Evolutionary conservation across 2,329 filamentous ascomycete species (phyloP).

Genomic region (Penicillium sp.): DNA sequence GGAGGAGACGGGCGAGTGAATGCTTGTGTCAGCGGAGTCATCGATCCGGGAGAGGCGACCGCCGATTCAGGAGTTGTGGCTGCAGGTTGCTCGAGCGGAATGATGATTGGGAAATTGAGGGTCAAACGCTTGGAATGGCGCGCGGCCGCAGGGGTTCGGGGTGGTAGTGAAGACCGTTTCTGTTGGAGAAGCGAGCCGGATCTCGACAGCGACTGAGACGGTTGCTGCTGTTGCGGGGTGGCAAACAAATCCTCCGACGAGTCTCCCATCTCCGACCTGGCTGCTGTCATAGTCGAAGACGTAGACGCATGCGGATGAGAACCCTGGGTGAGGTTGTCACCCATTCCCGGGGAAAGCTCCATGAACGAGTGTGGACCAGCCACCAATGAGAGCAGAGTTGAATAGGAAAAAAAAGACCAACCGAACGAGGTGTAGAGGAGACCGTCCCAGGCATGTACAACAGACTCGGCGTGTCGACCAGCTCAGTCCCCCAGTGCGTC

Average conservation of each 20-base stretch:
- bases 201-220: slow-evolving; percentile 9
- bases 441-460: not conserved
- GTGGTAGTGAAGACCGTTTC: slow-evolving; percentile 30
- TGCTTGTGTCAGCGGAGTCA: slow-evolving; percentile 30
- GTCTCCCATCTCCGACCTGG: slow-evolving; percentile 13
- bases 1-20: slow-evolving; percentile 29
- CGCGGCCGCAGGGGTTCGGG: slow-evolving; percentile 30
- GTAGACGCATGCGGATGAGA: slow-evolving; percentile 28
- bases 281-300: slow-evolving; percentile 13
- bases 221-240: slow-evolving; percentile 10
- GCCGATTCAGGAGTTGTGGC: slow-evolving; percentile 18
- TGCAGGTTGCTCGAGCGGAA: slow-evolving; percentile 23
- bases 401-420: slow-evolving; percentile 5
- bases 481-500: no score
- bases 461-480: slow-evolving; percentile 2
- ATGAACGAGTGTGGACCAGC: slow-evolving; percentile 24
- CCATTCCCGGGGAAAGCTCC: slow-evolving; percentile 30
- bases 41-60: slow-evolving; percentile 26
- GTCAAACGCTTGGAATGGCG: slow-evolving; percentile 43
- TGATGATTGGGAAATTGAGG: slow-evolving; percentile 43
- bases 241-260: slow-evolving; percentile 10
- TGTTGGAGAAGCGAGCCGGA: slow-evolving; percentile 18
- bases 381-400: slow-evolving; percentile 15
- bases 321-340: slow-evolving; percentile 19
- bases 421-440: slow-evolving; percentile 1